These are phyloP conservation scores for Maudiozyma saulgeensis DNA, from an alignment of 805 yeast genomes.

Conservation along the genomic window DNA sequence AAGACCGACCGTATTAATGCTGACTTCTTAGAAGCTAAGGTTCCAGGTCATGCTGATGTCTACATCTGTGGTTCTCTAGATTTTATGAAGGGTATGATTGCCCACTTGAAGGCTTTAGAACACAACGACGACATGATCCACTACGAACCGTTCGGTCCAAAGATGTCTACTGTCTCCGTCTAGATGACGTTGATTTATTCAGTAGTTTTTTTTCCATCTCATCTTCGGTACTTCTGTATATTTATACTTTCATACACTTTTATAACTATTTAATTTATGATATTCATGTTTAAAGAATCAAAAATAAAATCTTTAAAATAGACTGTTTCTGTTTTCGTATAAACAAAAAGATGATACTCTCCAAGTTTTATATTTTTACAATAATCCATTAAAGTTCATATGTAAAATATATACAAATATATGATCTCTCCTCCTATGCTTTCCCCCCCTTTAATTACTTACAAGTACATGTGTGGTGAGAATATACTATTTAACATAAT, in stretches of 20 bases:
- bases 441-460: background rate
- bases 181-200: background rate
- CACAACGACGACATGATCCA: slow-evolving; percentile 21
- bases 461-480: background rate
- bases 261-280: background rate
- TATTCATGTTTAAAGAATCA: background rate
- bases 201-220: no score
- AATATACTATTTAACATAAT: background rate
- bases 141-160: slow-evolving; percentile 30
- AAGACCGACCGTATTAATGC: slow-evolving; percentile 19
- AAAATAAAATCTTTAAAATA: no score
- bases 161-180: slow-evolving; percentile 22
- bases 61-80: slow-evolving; percentile 27
- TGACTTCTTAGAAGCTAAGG: slow-evolving; percentile 14
- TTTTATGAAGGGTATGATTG: slow-evolving; percentile 23
- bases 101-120: slow-evolving; percentile 12
- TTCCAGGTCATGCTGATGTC: slow-evolving; percentile 23
- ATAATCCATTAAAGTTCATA: no score
- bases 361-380: no score
- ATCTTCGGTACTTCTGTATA: background rate
- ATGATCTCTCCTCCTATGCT: background rate
- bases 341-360: background rate
- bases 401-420: background rate
- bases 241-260: background rate
- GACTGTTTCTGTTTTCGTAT: no score